Evolutionary conservation across 2,329 filamentous ascomycete genomes (phyloP).

Genomic region (Dryadomyces sulphureus): DNA sequence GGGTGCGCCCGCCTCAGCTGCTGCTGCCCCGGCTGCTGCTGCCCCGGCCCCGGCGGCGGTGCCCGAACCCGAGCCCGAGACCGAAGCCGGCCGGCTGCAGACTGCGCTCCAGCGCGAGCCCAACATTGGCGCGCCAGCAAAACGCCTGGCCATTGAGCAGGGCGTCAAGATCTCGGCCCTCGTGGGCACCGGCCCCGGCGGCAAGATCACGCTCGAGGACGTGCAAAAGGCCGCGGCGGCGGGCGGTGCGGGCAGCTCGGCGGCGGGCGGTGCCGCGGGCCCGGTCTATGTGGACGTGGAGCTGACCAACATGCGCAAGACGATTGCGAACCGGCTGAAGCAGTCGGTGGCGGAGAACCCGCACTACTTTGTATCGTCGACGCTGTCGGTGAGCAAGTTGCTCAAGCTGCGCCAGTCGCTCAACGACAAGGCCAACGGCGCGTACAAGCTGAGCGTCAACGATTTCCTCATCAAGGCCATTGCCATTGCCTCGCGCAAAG

Average conservation of each 20-base stretch:
- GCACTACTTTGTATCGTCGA: constrained; percentile 92
- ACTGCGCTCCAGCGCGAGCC: constrained; percentile 71
- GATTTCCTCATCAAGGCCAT: constrained; percentile 98
- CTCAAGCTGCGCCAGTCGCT: constrained; percentile 90
- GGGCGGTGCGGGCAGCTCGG: constrained; percentile 19
- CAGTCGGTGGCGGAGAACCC: constrained; percentile 89
- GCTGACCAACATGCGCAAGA: constrained; percentile 90
- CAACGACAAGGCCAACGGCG: constrained; percentile 75
- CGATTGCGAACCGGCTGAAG: constrained; percentile 79
- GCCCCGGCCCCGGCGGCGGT: constrained; percentile 33
- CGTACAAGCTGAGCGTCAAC: constrained; percentile 99
- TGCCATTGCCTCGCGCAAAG: constrained; percentile 76
- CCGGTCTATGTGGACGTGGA: constrained; percentile 72
- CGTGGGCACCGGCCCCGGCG: constrained; percentile 77
- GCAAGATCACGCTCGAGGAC: constrained; percentile 82
- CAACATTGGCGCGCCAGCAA: constrained; percentile 55
- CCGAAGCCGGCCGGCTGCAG: constrained; percentile 64
- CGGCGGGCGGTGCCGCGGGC: constrained; percentile 33
- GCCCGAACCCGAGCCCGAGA: constrained; percentile 43
- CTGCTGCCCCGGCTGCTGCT: constrained; percentile 15
- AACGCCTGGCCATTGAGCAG: constrained; percentile 73
- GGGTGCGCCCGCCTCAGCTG: constrained; percentile 51
- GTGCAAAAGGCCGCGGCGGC: constrained; percentile 59
- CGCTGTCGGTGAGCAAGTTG: constrained; percentile 85
- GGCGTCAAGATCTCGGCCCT: constrained; percentile 52